Conservation (phyloP, 805 yeast species). For the Wickerhamiella sergipiensis region DNA sequence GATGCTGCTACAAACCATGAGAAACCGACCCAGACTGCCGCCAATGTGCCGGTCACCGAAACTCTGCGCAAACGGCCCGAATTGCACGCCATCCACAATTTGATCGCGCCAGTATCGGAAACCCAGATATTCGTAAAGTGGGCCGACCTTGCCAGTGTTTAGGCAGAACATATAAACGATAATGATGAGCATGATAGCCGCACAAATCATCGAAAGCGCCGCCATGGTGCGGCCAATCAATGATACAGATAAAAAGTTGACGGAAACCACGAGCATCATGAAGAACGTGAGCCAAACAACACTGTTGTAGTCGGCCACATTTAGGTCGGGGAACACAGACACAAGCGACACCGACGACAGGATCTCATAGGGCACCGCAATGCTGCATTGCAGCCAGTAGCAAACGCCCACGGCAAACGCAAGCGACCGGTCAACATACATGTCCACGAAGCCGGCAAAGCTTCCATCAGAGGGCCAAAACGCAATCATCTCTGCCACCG, state of each 20-base stretch:
- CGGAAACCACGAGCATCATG: slow-evolving; percentile 2
- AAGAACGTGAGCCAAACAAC: slow-evolving; percentile 12
- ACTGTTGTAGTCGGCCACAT: slow-evolving; percentile 24
- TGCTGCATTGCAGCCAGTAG: slow-evolving; percentile 33
- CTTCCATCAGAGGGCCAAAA: slow-evolving; percentile 46
- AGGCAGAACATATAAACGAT: slow-evolving; percentile 52
- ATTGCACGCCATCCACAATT: background rate
- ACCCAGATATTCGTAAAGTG: slow-evolving; percentile 38
- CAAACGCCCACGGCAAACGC: slow-evolving; percentile 42
- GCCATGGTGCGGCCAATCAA: slow-evolving; percentile 5
- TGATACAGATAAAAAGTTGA: slow-evolving; percentile 4
- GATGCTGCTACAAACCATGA: slow-evolving; percentile 7
- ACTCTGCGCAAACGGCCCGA: slow-evolving; percentile 1
- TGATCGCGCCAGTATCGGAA: slow-evolving; percentile 45
- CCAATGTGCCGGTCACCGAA: background rate
- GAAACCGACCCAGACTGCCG: slow-evolving; percentile 5
- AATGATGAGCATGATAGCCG: slow-evolving; percentile 35
- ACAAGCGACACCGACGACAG: slow-evolving; percentile 64
- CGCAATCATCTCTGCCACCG: slow-evolving; percentile 38
- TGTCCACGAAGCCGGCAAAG: slow-evolving; percentile 42
- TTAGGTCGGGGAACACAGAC: slow-evolving; percentile 42
- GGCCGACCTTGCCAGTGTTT: slow-evolving; percentile 43
- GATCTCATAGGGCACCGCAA: slow-evolving; percentile 53
- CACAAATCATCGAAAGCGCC: background rate
- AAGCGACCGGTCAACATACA: slow-evolving; percentile 45